A percentile compares a stretch with the other conserved stretches of the same genome.
These are phyloP conservation scores for Pichia sp. DNA, from an alignment of 1,139 yeast genomes.

Conservation along the genomic window DNA sequence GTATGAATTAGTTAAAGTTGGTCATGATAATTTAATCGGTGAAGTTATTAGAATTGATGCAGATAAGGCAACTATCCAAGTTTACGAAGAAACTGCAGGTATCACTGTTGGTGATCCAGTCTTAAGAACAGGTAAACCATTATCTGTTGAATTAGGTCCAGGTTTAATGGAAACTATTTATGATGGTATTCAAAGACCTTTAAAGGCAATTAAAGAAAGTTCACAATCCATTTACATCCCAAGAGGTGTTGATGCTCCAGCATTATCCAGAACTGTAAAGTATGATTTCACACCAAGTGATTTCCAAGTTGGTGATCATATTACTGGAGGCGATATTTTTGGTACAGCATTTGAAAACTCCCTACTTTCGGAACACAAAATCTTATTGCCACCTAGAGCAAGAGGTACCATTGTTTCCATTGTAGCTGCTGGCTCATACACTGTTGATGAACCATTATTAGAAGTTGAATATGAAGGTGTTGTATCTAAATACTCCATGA, in stretches of 20 bases:
- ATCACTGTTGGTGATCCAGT: constrained; percentile 99
- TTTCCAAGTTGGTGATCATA: constrained; percentile 90
- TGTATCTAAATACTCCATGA: constrained; percentile 78
- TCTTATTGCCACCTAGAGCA: constrained; percentile 94
- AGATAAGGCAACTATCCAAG: constrained; percentile 97
- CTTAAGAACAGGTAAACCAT: constrained; percentile 93
- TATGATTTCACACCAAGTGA: constrained; percentile 82
- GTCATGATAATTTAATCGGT: constrained; percentile 94
- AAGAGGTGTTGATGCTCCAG: constrained; percentile 96
- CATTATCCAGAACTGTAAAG: constrained; percentile 70
- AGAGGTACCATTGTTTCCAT: constrained; percentile 92
- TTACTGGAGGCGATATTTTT: constrained; percentile 95
- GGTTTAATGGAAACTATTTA: constrained; percentile 98
- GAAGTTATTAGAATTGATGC: constrained; percentile 95
- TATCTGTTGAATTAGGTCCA: constrained; percentile 97
- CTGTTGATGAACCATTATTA: constrained; percentile 78
- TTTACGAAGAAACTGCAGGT: constrained; percentile 98
- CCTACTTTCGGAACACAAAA: constrained; percentile 83
- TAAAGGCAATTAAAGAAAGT: constrained; percentile 78
- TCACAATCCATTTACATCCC: constrained; percentile 94
- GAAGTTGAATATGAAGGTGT: constrained; percentile 95
- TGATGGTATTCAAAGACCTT: constrained; percentile 99
- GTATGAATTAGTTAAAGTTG: constrained; percentile 97
- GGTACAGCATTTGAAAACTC: constrained; percentile 95
- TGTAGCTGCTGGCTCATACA: constrained; percentile 86